Evolutionary conservation across 2,329 filamentous ascomycete species (phyloP).

Genomic region (Cytospora chrysosperma): DNA sequence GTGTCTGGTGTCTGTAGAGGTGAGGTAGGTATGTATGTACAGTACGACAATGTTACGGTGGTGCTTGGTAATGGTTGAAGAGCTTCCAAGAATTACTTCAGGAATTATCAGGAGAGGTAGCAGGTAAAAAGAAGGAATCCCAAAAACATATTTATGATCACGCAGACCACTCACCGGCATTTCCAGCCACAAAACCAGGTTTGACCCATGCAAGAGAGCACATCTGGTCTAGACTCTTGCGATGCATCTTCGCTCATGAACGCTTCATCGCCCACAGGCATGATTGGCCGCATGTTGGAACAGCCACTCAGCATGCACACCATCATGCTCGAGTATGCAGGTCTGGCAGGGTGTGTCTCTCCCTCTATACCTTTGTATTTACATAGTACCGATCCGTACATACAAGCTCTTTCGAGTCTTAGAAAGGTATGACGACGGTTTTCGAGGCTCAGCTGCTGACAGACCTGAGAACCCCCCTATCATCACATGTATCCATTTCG

Average conservation of each 20-base stretch:
- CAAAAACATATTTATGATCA: conserved; percentile 14
- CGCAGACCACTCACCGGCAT: conserved; percentile 9
- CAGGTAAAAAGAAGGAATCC: background rate
- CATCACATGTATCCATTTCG: no score
- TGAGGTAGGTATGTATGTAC: background rate
- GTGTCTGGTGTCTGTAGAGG: background rate
- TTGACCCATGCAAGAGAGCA: conserved; percentile 10
- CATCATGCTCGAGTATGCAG: background rate
- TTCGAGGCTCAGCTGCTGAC: background rate
- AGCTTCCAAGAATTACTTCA: background rate
- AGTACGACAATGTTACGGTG: background rate
- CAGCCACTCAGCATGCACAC: conserved; percentile 11
- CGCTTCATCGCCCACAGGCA: background rate
- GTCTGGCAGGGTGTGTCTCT: no score
- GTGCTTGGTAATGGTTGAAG: background rate
- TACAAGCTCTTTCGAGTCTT: background rate
- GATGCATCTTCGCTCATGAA: background rate
- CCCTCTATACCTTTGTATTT: no score
- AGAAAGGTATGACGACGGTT: conserved; percentile 9
- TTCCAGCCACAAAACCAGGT: conserved; percentile 18
- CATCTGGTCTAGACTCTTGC: conserved; percentile 1
- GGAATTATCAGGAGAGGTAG: background rate
- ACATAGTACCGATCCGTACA: background rate
- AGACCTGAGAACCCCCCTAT: background rate
- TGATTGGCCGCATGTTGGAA: conserved; percentile 1